These are phyloP conservation scores for Melastoma candidum DNA, from an alignment of 441 rosid species.

Conservation along the genomic window DNA sequence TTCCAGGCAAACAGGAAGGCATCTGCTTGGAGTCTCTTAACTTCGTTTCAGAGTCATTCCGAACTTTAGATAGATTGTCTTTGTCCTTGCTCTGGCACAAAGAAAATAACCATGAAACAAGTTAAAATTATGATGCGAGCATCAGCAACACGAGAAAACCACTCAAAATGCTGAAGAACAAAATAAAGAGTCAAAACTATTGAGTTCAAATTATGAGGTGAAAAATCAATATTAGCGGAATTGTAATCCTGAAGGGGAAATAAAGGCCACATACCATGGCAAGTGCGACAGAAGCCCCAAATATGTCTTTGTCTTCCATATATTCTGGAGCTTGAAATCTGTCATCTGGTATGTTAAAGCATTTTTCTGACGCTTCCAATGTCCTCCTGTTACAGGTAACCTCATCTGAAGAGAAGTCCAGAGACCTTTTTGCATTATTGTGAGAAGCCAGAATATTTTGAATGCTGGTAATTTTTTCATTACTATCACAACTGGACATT, in stretches of 20 bases:
- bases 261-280: conserved; percentile 16
- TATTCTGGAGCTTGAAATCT: conserved; percentile 6
- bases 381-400: conserved; percentile 4
- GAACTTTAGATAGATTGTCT: conserved; percentile 2
- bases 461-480: conserved; percentile 7
- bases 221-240: too few relatives aligned
- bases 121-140: background rate
- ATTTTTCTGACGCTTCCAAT: conserved; percentile 7
- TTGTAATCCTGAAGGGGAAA: too few relatives aligned
- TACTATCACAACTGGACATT: conserved; percentile 20
- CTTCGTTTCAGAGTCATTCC: conserved; percentile 3
- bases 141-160: too few relatives aligned
- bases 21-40: conserved; percentile 8
- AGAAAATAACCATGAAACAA: background rate
- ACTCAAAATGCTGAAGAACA: too few relatives aligned
- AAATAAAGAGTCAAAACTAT: too few relatives aligned
- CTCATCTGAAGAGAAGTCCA: conserved; percentile 27
- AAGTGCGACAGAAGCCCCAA: conserved; percentile 7
- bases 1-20: conserved; percentile 23
- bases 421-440: conserved; percentile 36
- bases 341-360: conserved; percentile 3
- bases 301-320: conserved; percentile 1
- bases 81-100: conserved; percentile 14
- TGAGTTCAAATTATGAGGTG: too few relatives aligned
- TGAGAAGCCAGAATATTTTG: conserved; percentile 11